Evolutionary conservation across 2,329 filamentous ascomycete genomes (phyloP).

Genomic region (Pezicula carpinea): DNA sequence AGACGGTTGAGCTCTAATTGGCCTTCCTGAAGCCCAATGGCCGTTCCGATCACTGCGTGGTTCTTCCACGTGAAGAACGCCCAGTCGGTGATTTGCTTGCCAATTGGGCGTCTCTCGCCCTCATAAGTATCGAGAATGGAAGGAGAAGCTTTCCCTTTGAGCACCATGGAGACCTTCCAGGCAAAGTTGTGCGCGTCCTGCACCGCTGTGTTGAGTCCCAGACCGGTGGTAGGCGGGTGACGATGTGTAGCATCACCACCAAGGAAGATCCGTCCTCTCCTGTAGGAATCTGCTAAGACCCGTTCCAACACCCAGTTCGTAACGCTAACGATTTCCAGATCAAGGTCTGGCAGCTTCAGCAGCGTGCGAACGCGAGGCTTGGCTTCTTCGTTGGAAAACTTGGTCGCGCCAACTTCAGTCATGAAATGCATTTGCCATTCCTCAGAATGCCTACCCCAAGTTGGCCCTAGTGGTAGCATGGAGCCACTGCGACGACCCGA

Average conservation of each 20-base stretch:
- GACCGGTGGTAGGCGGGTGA: slow-evolving; percentile 4
- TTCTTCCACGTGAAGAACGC: slow-evolving; percentile 18
- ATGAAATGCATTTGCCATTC: neutral
- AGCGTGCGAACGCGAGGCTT: neutral
- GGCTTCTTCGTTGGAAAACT: neutral
- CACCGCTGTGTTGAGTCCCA: slow-evolving; percentile 1
- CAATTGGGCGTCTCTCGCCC: neutral
- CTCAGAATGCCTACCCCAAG: neutral
- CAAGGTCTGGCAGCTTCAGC: neutral
- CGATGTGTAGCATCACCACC: slow-evolving; percentile 9
- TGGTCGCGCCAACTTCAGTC: neutral
- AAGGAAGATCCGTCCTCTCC: neutral
- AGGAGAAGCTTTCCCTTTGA: slow-evolving; percentile 4
- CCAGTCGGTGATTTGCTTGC: slow-evolving; percentile 14
- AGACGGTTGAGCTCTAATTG: slow-evolving; percentile 6
- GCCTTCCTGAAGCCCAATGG: slow-evolving; percentile 14
- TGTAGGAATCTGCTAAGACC: neutral
- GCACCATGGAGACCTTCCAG: neutral
- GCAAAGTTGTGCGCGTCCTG: slow-evolving; percentile 2
- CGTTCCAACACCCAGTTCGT: neutral
- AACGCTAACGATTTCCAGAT: neutral
- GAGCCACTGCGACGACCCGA: too few relatives aligned
- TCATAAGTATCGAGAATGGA: slow-evolving; percentile 1
- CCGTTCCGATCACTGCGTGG: slow-evolving; percentile 11
- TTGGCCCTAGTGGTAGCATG: neutral